Percentiles rank a stretch among this genome's conserved stretches.
phyloP scores from a whole-genome alignment of 108 stramenopile species.

The Skeletonema costatum region DNA sequence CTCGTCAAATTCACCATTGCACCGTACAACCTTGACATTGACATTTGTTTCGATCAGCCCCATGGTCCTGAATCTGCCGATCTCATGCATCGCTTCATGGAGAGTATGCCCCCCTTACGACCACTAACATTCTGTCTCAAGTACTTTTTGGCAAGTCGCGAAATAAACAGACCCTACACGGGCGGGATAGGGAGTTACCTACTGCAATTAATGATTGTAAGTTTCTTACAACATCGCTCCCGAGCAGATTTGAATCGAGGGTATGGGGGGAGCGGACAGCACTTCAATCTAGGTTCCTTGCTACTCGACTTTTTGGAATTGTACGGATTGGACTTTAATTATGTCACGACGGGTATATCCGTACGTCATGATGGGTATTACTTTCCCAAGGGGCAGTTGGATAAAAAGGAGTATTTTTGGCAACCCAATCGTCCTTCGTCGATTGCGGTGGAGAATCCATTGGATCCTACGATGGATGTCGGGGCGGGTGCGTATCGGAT shows the following conservation, averaged over 20 bases:
- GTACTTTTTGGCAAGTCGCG: slow-evolving; percentile 89
- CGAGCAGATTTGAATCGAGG: slow-evolving; percentile 43
- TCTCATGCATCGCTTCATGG: slow-evolving; percentile 79
- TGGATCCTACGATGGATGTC: slow-evolving; percentile 81
- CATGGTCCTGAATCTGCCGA: slow-evolving; percentile 74
- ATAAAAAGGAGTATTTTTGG: slow-evolving; percentile 62
- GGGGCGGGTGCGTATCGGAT: slow-evolving; percentile 80
- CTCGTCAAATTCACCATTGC: slow-evolving; percentile 93
- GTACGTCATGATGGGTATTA: slow-evolving; percentile 86
- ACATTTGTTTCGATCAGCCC: slow-evolving; percentile 87
- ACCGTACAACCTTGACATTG: slow-evolving; percentile 78
- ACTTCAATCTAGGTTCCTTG: slow-evolving; percentile 79
- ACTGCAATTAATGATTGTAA: slow-evolving; percentile 88
- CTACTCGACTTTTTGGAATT: slow-evolving; percentile 93
- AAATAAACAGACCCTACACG: slow-evolving; percentile 92
- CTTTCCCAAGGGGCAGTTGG: slow-evolving; percentile 82
- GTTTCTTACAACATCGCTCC: slow-evolving; percentile 84
- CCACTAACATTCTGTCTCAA: slow-evolving; percentile 94
- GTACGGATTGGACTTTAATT: slow-evolving; percentile 92
- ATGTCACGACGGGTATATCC: slow-evolving; percentile 81
- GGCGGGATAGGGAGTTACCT: slow-evolving; percentile 95
- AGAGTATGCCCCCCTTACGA: slow-evolving; percentile 84
- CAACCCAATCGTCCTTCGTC: slow-evolving; percentile 59
- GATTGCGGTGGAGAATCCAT: slow-evolving; percentile 91
- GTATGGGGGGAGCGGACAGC: slow-evolving; percentile 1